phyloP scores from a whole-genome alignment of 1,284 basidiomycete species.

The Exobasidium rhododendri region DNA sequence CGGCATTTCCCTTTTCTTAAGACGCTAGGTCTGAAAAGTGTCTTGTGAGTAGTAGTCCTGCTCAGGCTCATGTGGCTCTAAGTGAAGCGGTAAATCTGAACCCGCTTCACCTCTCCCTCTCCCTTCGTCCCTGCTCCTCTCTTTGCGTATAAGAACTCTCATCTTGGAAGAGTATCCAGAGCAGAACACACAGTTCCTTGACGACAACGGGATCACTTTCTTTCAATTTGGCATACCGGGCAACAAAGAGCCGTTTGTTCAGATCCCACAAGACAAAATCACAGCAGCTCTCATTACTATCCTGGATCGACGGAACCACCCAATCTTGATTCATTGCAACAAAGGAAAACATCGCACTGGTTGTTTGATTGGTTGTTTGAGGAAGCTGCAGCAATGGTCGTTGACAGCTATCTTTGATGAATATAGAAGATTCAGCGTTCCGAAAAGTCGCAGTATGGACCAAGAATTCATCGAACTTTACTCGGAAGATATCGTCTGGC shows the following conservation, averaged over 20 bases:
- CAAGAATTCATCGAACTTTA: conserved; percentile 62
- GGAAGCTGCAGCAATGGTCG: conserved; percentile 61
- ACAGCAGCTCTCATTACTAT: conserved; percentile 60
- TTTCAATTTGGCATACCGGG: conserved; percentile 62
- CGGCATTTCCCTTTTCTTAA: conserved; percentile 61
- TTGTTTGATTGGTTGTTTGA: conserved; percentile 61
- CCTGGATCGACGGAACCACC: conserved; percentile 61
- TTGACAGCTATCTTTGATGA: conserved; percentile 62
- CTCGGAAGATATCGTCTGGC: conserved; percentile 28
- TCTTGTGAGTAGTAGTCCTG: conserved; percentile 45
- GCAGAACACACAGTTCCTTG: conserved; percentile 58
- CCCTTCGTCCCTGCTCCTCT: not conserved
- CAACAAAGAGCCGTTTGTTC: conserved; percentile 57
- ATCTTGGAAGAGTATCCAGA: conserved; percentile 62
- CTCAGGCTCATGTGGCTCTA: too few relatives aligned
- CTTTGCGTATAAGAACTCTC: conserved; percentile 49
- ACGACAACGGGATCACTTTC: conserved; percentile 57
- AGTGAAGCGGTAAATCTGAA: too few relatives aligned
- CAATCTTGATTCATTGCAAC: conserved; percentile 63
- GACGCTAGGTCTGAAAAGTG: conserved; percentile 60
- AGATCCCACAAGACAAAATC: conserved; percentile 61
- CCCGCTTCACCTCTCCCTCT: not conserved
- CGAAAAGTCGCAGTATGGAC: conserved; percentile 61
- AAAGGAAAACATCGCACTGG: conserved; percentile 64
- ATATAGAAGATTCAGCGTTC: conserved; percentile 60